phyloP scores from a whole-genome alignment of 2,329 filamentous ascomycete species.

The Bipolaris cookei region DNA sequence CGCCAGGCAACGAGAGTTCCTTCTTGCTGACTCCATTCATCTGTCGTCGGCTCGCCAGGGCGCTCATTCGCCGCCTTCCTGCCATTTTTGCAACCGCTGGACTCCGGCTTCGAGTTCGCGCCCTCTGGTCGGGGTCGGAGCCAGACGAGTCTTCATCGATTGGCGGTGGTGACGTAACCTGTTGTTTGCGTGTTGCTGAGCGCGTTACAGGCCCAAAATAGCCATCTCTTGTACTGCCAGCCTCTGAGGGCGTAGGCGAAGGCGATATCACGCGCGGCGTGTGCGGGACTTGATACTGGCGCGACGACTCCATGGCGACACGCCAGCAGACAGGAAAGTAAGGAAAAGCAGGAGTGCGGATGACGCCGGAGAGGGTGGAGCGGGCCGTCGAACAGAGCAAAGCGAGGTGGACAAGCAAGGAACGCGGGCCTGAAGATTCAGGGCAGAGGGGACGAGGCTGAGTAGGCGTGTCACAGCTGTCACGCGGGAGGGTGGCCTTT shows the following conservation, averaged over 20 bases:
- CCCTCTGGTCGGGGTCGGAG: slow-evolving; percentile 61
- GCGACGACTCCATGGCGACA: slow-evolving; percentile 54
- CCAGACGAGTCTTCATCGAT: slow-evolving; percentile 68
- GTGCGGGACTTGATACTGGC: slow-evolving; percentile 68
- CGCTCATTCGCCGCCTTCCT: slow-evolving; percentile 55
- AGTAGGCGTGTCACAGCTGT: slow-evolving; percentile 24
- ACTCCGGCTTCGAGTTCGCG: slow-evolving; percentile 74
- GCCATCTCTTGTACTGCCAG: slow-evolving; percentile 58
- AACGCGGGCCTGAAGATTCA: slow-evolving; percentile 17
- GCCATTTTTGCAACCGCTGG: slow-evolving; percentile 57
- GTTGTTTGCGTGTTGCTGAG: slow-evolving; percentile 68
- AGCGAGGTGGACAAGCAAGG: slow-evolving; percentile 35
- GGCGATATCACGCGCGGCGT: slow-evolving; percentile 90
- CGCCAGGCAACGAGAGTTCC: slow-evolving; percentile 51
- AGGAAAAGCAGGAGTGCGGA: slow-evolving; percentile 64
- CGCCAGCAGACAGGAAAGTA: slow-evolving; percentile 58
- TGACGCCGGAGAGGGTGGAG: slow-evolving; percentile 61
- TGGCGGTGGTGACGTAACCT: slow-evolving; percentile 62
- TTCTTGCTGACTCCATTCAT: slow-evolving; percentile 43
- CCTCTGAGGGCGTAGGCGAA: slow-evolving; percentile 66
- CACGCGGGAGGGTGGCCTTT: slow-evolving; percentile 20
- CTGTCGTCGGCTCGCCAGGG: slow-evolving; percentile 59
- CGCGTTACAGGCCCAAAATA: slow-evolving; percentile 79
- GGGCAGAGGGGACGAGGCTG: slow-evolving; percentile 24
- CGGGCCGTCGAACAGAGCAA: slow-evolving; percentile 34